Conservation (phyloP, 345 rosid genomes). For the Atalantia buxifolia region DNA sequence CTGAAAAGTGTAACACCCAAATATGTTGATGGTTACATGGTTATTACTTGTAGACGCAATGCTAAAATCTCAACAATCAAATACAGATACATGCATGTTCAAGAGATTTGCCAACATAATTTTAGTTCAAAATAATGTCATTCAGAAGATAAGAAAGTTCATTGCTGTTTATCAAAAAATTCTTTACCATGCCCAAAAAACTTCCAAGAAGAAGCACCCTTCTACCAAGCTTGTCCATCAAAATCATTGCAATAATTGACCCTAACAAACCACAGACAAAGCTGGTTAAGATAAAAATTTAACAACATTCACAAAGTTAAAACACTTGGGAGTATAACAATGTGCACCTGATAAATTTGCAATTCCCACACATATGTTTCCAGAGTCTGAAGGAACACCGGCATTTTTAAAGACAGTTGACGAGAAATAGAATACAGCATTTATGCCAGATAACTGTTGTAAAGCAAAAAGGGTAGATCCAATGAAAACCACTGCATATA, state of each 20-base stretch:
- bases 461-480: constrained; percentile 92
- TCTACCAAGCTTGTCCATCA: constrained; percentile 95
- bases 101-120: neutral
- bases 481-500: constrained; percentile 91
- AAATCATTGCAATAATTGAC: constrained; percentile 66
- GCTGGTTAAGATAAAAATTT: constrained; percentile 11
- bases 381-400: constrained; percentile 85
- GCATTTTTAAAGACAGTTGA: constrained; percentile 88
- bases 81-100: neutral
- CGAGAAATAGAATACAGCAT: constrained; percentile 94
- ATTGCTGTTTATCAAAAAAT: neutral
- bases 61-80: neutral
- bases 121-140: neutral
- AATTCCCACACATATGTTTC: constrained; percentile 75
- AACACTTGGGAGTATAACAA: constrained; percentile 3
- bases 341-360: constrained; percentile 73
- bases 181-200: constrained; percentile 84
- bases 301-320: constrained; percentile 12
- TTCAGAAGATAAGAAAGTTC: neutral
- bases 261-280: constrained; percentile 39
- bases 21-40: neutral
- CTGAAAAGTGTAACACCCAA: neutral
- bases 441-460: constrained; percentile 97
- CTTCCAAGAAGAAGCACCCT: constrained; percentile 85
- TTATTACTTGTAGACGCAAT: neutral